A percentile compares a stretch with the other conserved stretches of the same genome.
These are phyloP conservation scores for Tritrichomonas foetus DNA, from an alignment of 208 protist genomes.

Conservation along the genomic window DNA sequence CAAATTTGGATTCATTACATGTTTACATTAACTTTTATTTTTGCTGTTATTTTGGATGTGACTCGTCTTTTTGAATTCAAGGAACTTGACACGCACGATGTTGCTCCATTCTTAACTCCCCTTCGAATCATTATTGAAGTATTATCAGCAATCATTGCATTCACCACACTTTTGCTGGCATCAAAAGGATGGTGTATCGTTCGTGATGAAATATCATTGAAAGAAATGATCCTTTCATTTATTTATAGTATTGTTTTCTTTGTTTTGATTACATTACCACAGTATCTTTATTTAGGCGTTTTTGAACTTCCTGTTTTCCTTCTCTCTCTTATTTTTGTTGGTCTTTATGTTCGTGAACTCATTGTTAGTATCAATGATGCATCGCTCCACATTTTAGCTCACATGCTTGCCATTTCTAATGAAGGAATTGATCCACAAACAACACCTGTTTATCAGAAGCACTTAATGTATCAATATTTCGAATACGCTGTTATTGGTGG, in stretches of 20 bases:
- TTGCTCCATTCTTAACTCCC: no score
- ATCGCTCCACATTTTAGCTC: not conserved
- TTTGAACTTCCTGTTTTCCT: not conserved
- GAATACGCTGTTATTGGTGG: not conserved
- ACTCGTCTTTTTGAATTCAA: not conserved
- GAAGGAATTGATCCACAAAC: not conserved
- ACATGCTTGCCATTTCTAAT: not conserved
- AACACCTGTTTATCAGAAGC: not conserved
- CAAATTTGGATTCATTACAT: not conserved
- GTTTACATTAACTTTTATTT: not conserved
- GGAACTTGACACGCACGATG: not conserved
- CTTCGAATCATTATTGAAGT: not conserved
- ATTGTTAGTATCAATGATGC: not conserved
- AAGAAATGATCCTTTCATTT: not conserved
- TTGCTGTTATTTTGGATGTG: not conserved
- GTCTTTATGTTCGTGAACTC: not conserved
- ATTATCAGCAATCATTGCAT: not conserved
- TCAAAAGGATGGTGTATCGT: conserved; percentile 25
- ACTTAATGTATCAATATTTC: not conserved
- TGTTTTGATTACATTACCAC: not conserved
- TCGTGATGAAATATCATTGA: not conserved
- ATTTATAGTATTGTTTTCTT: not conserved
- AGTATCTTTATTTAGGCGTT: not conserved
- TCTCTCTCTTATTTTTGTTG: not conserved
- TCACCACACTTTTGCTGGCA: not conserved